Evolutionary conservation across 2,329 filamentous ascomycete genomes (phyloP).

Genomic region (Botrytis paeoniae): DNA sequence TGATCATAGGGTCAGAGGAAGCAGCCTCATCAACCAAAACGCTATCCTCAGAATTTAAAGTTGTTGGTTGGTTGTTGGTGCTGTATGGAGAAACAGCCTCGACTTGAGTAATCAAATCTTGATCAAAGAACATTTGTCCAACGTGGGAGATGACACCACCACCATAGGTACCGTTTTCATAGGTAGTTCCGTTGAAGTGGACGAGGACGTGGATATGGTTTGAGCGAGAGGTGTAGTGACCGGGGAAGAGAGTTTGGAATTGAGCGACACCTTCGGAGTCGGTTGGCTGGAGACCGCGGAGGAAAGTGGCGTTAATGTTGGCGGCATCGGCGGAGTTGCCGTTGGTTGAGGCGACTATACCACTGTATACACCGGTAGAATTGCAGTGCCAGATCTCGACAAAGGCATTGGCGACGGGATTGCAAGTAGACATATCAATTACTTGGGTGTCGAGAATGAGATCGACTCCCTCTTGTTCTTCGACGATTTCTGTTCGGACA

Average conservation of each 20-base stretch:
- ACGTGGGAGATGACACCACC: slow-evolving; percentile 53
- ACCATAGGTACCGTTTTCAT: slow-evolving; percentile 21
- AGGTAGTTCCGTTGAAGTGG: slow-evolving; percentile 42
- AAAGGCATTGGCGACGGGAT: slow-evolving; percentile 40
- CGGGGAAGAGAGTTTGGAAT: slow-evolving; percentile 30
- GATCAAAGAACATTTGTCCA: slow-evolving; percentile 63
- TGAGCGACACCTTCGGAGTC: slow-evolving; percentile 43
- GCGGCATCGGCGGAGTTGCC: slow-evolving; percentile 40
- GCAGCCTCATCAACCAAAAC: slow-evolving; percentile 3
- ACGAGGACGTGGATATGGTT: slow-evolving; percentile 31
- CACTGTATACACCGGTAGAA: slow-evolving; percentile 42
- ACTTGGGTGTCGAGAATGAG: slow-evolving; percentile 44
- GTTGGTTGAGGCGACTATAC: slow-evolving; percentile 42
- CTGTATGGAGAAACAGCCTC: slow-evolving; percentile 48
- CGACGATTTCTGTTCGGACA: slow-evolving; percentile 34
- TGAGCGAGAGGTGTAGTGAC: background rate
- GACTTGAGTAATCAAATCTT: slow-evolving; percentile 53
- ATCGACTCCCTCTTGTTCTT: slow-evolving; percentile 40
- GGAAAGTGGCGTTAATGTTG: slow-evolving; percentile 43
- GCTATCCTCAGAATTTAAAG: slow-evolving; percentile 47
- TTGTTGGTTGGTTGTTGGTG: slow-evolving; percentile 47
- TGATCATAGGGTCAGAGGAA: slow-evolving; percentile 9
- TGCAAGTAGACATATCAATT: slow-evolving; percentile 42
- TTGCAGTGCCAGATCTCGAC: slow-evolving; percentile 45
- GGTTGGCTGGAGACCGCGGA: slow-evolving; percentile 43